Conservation (phyloP, 1,284 basidiomycete species). For the Rhodotorula sp. region DNA sequence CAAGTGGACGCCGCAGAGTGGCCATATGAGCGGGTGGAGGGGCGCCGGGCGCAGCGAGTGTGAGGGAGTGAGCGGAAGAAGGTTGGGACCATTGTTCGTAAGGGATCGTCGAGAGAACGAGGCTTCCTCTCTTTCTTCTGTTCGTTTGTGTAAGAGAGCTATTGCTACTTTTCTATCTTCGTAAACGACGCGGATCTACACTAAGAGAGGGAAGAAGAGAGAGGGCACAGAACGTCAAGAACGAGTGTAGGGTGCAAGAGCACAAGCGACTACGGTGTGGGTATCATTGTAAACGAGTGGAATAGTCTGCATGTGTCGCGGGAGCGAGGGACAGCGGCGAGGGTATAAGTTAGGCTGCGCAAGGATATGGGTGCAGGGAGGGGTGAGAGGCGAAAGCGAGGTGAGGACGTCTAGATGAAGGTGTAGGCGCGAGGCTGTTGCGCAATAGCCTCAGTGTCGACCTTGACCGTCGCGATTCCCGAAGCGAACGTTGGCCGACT, state of each 20-base stretch:
- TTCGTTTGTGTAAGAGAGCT: neutral
- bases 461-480: conserved; percentile 1
- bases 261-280: too few relatives aligned
- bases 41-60: neutral
- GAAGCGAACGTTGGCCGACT: conserved; percentile 8
- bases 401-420: conserved; percentile 20
- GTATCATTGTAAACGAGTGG: neutral
- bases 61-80: neutral
- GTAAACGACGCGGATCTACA: too few relatives aligned
- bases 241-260: neutral
- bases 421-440: conserved; percentile 25
- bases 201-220: neutral
- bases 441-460: conserved; percentile 6
- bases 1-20: neutral
- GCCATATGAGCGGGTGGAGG: neutral
- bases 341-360: neutral
- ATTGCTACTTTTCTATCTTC: neutral
- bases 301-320: neutral
- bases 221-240: conserved; percentile 1
- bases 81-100: neutral
- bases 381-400: neutral
- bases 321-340: neutral
- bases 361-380: neutral
- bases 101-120: neutral
- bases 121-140: neutral